Conservation (phyloP, 352 stramenopile genomes). For the Halophytophthora polymorphica region DNA sequence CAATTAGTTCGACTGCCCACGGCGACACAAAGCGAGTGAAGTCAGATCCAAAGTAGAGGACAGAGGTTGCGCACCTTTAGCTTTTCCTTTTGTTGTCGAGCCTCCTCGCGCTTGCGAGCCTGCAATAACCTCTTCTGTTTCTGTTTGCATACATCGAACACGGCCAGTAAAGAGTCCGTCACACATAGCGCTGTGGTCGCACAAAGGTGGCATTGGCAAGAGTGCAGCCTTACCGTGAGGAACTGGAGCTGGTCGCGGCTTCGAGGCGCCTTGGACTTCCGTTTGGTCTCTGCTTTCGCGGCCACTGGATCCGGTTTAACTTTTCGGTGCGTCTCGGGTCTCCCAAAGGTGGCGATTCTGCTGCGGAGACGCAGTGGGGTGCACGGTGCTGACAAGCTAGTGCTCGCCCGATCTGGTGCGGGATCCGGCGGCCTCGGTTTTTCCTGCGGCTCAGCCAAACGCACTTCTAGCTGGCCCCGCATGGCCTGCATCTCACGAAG, state of each 20-base stretch:
- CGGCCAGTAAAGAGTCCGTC: neutral
- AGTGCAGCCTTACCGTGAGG: constrained; percentile 24
- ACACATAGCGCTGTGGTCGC: constrained; percentile 3
- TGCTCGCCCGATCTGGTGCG: neutral
- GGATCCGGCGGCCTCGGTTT: neutral
- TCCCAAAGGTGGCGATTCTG: neutral
- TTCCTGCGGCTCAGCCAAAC: constrained; percentile 2
- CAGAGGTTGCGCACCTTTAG: constrained; percentile 24
- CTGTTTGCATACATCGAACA: constrained; percentile 13
- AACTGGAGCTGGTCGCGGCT: constrained; percentile 54
- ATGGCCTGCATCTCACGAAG: constrained; percentile 48
- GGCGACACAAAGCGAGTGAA: too few relatives aligned
- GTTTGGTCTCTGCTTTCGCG: constrained; percentile 5
- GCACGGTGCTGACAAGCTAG: neutral
- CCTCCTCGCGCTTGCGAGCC: constrained; percentile 37
- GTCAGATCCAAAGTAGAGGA: too few relatives aligned
- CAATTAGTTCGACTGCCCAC: too few relatives aligned
- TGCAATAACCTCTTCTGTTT: constrained; percentile 51
- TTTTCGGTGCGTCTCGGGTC: neutral
- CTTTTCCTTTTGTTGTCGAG: constrained; percentile 51
- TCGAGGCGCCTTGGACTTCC: constrained; percentile 18
- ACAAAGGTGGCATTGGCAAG: neutral
- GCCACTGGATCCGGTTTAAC: neutral
- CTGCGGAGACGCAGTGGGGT: constrained; percentile 3
- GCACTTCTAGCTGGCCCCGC: constrained; percentile 37